Evolutionary conservation across 2,329 filamentous ascomycete species (phyloP), one percentile per base, ranked within the genome.

Genomic region (Bretziella fagacearum): DNA sequence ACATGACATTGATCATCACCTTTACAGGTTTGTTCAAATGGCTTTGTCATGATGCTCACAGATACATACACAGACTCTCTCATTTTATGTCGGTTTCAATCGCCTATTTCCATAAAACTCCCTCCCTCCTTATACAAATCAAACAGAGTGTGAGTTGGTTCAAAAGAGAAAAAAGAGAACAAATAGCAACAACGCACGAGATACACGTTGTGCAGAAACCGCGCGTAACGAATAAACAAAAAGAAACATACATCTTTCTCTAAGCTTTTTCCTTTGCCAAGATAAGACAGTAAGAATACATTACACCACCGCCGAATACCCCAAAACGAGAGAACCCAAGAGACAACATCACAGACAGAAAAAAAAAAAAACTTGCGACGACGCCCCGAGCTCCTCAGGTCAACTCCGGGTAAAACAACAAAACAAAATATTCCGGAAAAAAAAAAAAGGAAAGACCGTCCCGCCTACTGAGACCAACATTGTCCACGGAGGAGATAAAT

Each of bases 241-340:
- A 46, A 37, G 22, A 47, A 47, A 36, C 15, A 46, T 46, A 46
- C 29, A 48, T 42, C 23, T 41, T 42, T 44, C 42, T 49, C 15
- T 39, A 39, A 46, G 43, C 36, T 41, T 47, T 42, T 49, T n/a
- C n/a, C 36, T 42, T 40, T 27, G 39, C 36, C 29, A 47, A 47
- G 5, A 47, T 27, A 47, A 47, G 5, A 47, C 30, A 47, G 32
- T 50, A 50, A 29, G 44, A 50, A 50, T 50, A 50, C 48, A 50
- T 50, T 47, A 50, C 44, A 35, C 44, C 44, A 47, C 26, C 32
- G 27, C 33, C 32, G 26, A 17, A 44, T 30, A 32, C 15, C 35
- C 18, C 13, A 15, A n/a, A 18, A 18, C 10, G 20, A 18, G 22
- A 20, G 17, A 11, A 25, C 17, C 15, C 33, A 41, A 30, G 18